Conservation (phyloP, 208 protist genomes). For the Kentomonas sorsogonicus region DNA sequence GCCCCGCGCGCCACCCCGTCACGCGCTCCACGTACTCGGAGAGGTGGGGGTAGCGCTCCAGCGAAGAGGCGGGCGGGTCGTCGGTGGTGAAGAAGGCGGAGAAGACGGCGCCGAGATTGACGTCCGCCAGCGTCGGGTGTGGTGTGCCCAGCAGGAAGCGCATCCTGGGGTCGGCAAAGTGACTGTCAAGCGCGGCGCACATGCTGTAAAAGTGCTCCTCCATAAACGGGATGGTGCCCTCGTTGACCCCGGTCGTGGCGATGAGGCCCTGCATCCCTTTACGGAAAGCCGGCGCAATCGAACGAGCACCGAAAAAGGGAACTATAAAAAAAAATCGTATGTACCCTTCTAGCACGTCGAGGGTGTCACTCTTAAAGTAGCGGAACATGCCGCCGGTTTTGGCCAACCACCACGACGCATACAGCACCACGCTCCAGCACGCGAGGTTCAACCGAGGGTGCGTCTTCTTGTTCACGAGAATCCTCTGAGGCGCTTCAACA, state of each 20-base stretch:
- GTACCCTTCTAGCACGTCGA: slow-evolving; percentile 63
- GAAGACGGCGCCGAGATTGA: slow-evolving; percentile 69
- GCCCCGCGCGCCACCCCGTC: slow-evolving; percentile 63
- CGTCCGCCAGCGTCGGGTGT: slow-evolving; percentile 79
- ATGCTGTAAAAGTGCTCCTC: slow-evolving; percentile 76
- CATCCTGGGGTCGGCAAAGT: slow-evolving; percentile 43
- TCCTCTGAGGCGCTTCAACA: too few species aligned
- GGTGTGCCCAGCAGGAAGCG: slow-evolving; percentile 72
- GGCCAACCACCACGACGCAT: slow-evolving; percentile 78
- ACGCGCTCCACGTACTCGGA: slow-evolving; percentile 67
- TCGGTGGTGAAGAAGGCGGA: slow-evolving; percentile 75
- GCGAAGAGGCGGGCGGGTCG: slow-evolving; percentile 61
- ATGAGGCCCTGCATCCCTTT: slow-evolving; percentile 48
- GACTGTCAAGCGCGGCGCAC: slow-evolving; percentile 60
- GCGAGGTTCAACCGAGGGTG: slow-evolving; percentile 73
- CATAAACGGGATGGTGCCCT: slow-evolving; percentile 65
- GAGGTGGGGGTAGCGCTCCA: slow-evolving; percentile 60
- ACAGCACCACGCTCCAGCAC: slow-evolving; percentile 62
- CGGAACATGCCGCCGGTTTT: slow-evolving; percentile 75
- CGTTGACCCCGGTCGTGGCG: slow-evolving; percentile 47
- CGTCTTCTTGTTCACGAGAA: slow-evolving; percentile 46
- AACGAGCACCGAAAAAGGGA: slow-evolving; percentile 30
- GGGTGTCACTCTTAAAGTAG: slow-evolving; percentile 49
- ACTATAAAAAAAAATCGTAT: slow-evolving; percentile 70
- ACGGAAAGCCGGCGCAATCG: slow-evolving; percentile 39